Conservation (phyloP, 1,284 basidiomycete species). For the Rhodotorula sp. region DNA sequence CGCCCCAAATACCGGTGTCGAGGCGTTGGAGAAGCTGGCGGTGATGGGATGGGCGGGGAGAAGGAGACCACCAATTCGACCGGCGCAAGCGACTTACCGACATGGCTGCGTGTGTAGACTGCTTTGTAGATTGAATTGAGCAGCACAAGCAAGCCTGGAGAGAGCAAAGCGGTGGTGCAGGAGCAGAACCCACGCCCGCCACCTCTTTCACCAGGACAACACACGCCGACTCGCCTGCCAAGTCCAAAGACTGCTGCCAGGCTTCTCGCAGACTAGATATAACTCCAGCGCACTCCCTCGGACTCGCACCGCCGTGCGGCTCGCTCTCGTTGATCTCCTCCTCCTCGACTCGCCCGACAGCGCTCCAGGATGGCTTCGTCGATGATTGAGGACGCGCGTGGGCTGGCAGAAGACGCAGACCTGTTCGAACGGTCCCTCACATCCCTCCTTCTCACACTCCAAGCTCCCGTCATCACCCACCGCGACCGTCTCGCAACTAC, state of each 20-base stretch:
- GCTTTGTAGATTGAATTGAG: not conserved
- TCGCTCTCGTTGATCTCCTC: not conserved
- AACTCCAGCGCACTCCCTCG: not conserved
- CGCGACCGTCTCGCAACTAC: slow-evolving; percentile 34
- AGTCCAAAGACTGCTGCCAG: no score
- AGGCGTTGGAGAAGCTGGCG: not conserved
- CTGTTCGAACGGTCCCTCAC: slow-evolving; percentile 66
- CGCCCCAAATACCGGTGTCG: not conserved
- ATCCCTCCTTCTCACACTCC: slow-evolving; percentile 52
- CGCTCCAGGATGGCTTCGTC: slow-evolving; percentile 64
- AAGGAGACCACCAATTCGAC: no score
- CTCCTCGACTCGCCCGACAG: not conserved
- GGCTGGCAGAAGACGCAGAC: slow-evolving; percentile 93
- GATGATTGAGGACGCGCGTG: slow-evolving; percentile 84
- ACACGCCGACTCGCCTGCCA: no score
- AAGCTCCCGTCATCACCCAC: slow-evolving; percentile 28
- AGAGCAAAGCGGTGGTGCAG: not conserved
- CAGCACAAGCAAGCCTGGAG: not conserved
- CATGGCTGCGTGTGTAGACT: not conserved
- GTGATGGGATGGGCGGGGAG: not conserved
- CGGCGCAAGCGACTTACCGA: not conserved
- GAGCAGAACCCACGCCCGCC: not conserved
- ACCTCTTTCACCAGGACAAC: no score
- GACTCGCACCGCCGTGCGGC: not conserved
- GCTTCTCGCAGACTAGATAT: not conserved